Percentiles rank a stretch among this genome's conserved stretches.
Conservation (phyloP, 768 basidiomycete species). For the Boletus sensibilis region DNA sequence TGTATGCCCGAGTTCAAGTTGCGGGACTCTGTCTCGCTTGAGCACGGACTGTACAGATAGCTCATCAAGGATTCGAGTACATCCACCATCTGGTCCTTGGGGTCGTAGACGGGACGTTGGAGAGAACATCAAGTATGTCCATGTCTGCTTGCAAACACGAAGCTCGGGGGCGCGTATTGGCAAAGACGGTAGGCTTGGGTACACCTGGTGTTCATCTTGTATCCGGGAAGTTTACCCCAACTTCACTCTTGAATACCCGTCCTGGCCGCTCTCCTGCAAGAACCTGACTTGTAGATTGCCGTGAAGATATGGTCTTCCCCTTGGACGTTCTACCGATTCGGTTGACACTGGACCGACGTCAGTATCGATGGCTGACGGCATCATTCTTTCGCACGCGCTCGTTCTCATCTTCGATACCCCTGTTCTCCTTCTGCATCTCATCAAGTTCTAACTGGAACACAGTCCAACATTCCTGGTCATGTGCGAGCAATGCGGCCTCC, state of each 20-base stretch:
- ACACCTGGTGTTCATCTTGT: too few relatives aligned
- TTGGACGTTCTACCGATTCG: not conserved
- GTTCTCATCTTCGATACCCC: not conserved
- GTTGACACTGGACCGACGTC: not conserved
- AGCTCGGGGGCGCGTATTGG: too few relatives aligned
- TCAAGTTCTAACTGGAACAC: not conserved
- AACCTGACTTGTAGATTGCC: not conserved
- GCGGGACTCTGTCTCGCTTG: not conserved
- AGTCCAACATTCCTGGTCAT: not conserved
- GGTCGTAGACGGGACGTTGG: not conserved
- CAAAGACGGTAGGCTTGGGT: too few relatives aligned
- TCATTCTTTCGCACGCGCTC: not conserved
- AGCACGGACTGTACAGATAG: not conserved
- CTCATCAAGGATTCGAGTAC: slow-evolving; percentile 19
- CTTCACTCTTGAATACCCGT: slow-evolving; percentile 1
- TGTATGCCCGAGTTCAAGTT: too few relatives aligned
- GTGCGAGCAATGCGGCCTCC: not conserved
- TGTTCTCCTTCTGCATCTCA: not conserved
- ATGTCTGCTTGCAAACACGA: too few relatives aligned
- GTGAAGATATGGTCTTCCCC: not conserved
- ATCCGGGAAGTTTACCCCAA: slow-evolving; percentile 4
- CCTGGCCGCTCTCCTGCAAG: too few relatives aligned
- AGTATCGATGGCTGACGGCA: not conserved
- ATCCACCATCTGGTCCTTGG: slow-evolving; percentile 2
- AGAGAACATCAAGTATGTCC: not conserved